Evolutionary conservation across 495 filamentous ascomycete species (phyloP), one percentile per base, ranked within the genome.

Genomic region (Bathelium albidoporum): DNA sequence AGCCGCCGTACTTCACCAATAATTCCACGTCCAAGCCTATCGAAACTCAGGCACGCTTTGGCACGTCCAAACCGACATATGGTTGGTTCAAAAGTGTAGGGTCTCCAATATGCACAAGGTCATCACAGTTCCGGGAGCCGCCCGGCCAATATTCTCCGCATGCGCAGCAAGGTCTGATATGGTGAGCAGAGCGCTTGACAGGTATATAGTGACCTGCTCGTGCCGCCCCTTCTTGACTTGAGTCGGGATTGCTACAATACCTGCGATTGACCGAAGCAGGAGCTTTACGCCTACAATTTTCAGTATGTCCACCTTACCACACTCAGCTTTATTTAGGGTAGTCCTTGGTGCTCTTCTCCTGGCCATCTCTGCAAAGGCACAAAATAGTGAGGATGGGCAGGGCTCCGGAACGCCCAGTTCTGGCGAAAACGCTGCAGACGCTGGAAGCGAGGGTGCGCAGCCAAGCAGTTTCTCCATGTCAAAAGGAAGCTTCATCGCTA

Each of bases 401-500:
- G 49, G 49, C 29, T 55, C 49, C 24, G 24, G 24, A 2, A 9
- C 49, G 9, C 2, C 24, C 20, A 29, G 49, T 20, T 26, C 49
- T 55, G 24, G 32, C 31, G 20, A 10, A 32, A 62, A 66, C 24
- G 59, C 65, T 64, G 64, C 58, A 53, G 68, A 72, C 60, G 85
- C 80, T 18, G 85, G 85, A 31, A 84, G 84, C 16, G 73, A 78
- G 31, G 85, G 85, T 22, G 64, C 67, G 24, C 75, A 76, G 55
- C 73, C 74, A n/a, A 78, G 80, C 16, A 77, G 75, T 18, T 74
- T 83, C 65, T 72, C 72, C 29, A 68, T 88, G 34, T 85, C 83
- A 9, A 78, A 75, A 52, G 84, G 84, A 14, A 84, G 77, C 1
- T 73, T 88, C 61, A 77, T 83, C 45, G 85, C 83, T 20, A 85